phyloP scores from a whole-genome alignment of 805 yeast genomes.

The Ogataea parapolymorpha region DNA sequence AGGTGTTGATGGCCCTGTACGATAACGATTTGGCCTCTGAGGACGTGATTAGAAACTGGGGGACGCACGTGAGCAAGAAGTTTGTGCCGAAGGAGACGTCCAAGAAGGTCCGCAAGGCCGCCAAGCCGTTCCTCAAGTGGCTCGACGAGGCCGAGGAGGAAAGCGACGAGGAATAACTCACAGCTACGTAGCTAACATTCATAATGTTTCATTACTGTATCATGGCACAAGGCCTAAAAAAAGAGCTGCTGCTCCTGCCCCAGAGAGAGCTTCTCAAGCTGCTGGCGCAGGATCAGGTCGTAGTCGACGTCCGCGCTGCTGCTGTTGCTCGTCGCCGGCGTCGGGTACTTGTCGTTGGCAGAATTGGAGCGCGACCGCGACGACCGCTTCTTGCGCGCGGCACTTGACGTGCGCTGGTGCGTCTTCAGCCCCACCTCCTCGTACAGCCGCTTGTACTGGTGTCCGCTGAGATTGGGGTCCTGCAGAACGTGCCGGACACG shows the following conservation, averaged over 20 bases:
- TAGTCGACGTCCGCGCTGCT: slow-evolving; percentile 21
- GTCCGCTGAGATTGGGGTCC: slow-evolving; percentile 55
- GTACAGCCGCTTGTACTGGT: slow-evolving; percentile 78
- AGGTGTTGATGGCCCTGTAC: slow-evolving; percentile 75
- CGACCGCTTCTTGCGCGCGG: slow-evolving; percentile 25
- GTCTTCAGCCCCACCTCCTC: slow-evolving; percentile 81
- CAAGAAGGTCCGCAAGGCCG: slow-evolving; percentile 93
- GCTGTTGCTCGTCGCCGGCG: neutral
- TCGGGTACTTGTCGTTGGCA: slow-evolving; percentile 14
- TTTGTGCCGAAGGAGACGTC: slow-evolving; percentile 89
- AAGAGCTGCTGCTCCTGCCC: slow-evolving; percentile 16
- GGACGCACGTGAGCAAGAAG: slow-evolving; percentile 87
- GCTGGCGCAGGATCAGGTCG: slow-evolving; percentile 28
- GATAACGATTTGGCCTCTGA: slow-evolving; percentile 82
- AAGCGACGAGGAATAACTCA: slow-evolving; percentile 31
- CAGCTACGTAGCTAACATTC: neutral
- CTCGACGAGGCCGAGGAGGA: slow-evolving; percentile 90
- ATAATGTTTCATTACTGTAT: neutral
- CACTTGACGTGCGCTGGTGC: slow-evolving; percentile 23
- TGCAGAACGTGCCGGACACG: slow-evolving; percentile 63
- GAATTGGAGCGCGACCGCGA: slow-evolving; percentile 28
- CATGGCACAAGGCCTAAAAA: slow-evolving; percentile 2
- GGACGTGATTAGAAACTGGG: slow-evolving; percentile 79
- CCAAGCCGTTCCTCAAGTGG: slow-evolving; percentile 95
- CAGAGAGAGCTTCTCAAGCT: slow-evolving; percentile 28